phyloP scores from a whole-genome alignment of 306 rosid species.

The Acmispon strigosus region DNA sequence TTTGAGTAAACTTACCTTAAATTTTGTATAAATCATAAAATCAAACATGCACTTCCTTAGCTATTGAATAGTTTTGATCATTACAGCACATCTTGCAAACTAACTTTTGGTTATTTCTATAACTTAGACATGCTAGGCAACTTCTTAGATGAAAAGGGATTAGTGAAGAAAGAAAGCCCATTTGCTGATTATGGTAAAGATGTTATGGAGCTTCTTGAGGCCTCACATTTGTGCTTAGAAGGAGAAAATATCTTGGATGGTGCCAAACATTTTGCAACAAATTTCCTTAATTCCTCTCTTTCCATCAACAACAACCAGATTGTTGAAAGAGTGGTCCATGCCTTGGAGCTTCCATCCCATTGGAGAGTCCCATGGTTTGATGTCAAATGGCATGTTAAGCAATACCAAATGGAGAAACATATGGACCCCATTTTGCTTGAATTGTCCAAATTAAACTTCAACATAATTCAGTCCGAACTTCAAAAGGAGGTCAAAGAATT shows the following conservation, averaged over 20 bases:
- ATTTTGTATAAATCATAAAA: too few relatives aligned
- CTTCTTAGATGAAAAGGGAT: slow-evolving; percentile 19
- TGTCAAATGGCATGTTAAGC: slow-evolving; percentile 39
- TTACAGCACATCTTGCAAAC: background rate
- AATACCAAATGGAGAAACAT: background rate
- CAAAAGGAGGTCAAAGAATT: slow-evolving; percentile 45
- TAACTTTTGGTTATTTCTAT: background rate
- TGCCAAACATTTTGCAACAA: background rate
- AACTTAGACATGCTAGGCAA: slow-evolving; percentile 26
- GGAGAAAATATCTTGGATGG: slow-evolving; percentile 32
- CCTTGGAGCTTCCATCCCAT: slow-evolving; percentile 44
- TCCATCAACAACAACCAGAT: background rate
- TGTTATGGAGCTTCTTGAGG: slow-evolving; percentile 36
- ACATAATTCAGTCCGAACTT: slow-evolving; percentile 35
- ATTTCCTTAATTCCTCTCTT: slow-evolving; percentile 8
- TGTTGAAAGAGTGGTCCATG: slow-evolving; percentile 27
- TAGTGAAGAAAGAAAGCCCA: background rate
- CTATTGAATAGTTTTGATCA: background rate
- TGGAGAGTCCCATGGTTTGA: slow-evolving; percentile 66
- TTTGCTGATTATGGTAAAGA: background rate
- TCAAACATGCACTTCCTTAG: too few relatives aligned
- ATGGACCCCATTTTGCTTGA: slow-evolving; percentile 24
- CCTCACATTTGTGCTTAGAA: slow-evolving; percentile 40
- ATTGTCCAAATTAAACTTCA: slow-evolving; percentile 44
- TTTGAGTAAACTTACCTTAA: too few relatives aligned